phyloP scores from a whole-genome alignment of 1,139 yeast genomes.

The Pichia sp. region DNA sequence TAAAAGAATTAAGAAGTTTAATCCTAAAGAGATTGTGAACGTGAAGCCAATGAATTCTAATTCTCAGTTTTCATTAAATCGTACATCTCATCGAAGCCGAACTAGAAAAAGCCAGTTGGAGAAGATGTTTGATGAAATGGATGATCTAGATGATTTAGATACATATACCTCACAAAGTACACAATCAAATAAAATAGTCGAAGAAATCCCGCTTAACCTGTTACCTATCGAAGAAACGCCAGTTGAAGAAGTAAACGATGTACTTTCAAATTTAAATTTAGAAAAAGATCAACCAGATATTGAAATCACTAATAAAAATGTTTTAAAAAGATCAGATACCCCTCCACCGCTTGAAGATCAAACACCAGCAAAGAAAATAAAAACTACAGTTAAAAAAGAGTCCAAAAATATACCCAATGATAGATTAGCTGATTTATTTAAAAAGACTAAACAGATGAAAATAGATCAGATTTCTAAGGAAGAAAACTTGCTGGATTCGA shows the following conservation, averaged over 20 bases:
- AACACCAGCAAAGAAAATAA: not conserved
- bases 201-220: not conserved
- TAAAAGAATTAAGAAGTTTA: too few relatives aligned
- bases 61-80: slow-evolving; percentile 6
- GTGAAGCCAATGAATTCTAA: not conserved
- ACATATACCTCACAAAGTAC: slow-evolving; percentile 5
- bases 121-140: slow-evolving; percentile 13
- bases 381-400: not conserved
- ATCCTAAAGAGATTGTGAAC: slow-evolving; percentile 2
- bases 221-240: not conserved
- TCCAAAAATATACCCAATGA: not conserved
- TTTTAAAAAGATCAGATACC: not conserved
- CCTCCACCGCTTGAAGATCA: not conserved
- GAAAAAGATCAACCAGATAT: not conserved
- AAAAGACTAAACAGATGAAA: slow-evolving; percentile 20
- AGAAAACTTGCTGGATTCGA: slow-evolving; percentile 7
- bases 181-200: not conserved
- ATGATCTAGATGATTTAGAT: slow-evolving; percentile 12
- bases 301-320: not conserved
- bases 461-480: slow-evolving; percentile 14
- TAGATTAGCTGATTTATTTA: slow-evolving; percentile 17
- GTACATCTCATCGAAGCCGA: slow-evolving; percentile 4
- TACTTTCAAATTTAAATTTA: not conserved
- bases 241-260: not conserved
- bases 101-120: slow-evolving; percentile 11